These are phyloP conservation scores for Podila minutissima DNA, from an alignment of 192 early-diverging fungal genomes.

Conservation along the genomic window DNA sequence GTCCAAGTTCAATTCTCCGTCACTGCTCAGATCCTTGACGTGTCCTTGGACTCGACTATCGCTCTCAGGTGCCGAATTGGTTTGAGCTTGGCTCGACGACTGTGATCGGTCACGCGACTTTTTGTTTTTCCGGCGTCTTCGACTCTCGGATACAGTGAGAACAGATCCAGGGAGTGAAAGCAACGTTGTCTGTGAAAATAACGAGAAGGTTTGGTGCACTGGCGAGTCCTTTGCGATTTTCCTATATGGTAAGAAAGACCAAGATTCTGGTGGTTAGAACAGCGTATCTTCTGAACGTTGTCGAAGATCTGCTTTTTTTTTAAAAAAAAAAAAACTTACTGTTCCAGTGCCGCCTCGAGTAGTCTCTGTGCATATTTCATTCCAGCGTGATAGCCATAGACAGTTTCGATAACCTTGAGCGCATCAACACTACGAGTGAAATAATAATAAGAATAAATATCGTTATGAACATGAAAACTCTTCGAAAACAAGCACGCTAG, in stretches of 20 bases:
- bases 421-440: background rate
- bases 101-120: no score
- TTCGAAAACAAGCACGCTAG: background rate
- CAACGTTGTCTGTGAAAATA: background rate
- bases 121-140: background rate
- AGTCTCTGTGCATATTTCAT: constrained; percentile 10
- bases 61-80: no score
- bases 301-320: no score
- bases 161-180: background rate
- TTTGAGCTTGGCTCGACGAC: background rate
- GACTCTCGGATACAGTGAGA: background rate
- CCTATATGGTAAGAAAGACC: background rate
- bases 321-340: background rate
- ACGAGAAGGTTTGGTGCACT: background rate
- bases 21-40: no score
- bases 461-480: background rate
- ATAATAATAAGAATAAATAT: background rate
- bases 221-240: constrained; percentile 1
- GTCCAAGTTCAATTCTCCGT: no score
- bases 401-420: constrained; percentile 1
- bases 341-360: constrained; percentile 7
- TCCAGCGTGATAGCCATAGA: constrained; percentile 20
- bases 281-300: no score
- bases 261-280: background rate
- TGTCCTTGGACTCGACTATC: no score